These are phyloP conservation scores for Paratinospora sagittata DNA, from an alignment of 164 flowering plant genomes.

Conservation along the genomic window DNA sequence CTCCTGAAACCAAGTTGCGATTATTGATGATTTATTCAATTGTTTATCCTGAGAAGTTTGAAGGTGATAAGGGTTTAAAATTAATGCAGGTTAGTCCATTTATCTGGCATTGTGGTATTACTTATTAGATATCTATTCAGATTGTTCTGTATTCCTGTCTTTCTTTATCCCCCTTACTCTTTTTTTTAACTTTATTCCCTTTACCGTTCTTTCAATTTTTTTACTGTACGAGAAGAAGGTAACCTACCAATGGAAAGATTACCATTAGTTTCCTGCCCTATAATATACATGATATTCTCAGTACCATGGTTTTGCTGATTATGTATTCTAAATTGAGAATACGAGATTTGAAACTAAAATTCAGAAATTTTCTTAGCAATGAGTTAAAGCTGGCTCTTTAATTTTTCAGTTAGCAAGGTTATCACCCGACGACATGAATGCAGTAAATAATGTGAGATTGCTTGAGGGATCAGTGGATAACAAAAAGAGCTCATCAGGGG, in stretches of 20 bases:
- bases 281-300: not conserved
- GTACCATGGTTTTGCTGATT: not conserved
- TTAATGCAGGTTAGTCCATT: slow-evolving; percentile 69
- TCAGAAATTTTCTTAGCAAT: too few species aligned
- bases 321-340: not conserved
- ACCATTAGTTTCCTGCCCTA: too few species aligned
- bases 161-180: too few species aligned
- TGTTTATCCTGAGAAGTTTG: slow-evolving; percentile 90
- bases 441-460: slow-evolving; percentile 69
- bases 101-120: not conserved
- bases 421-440: slow-evolving; percentile 74
- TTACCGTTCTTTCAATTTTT: not conserved
- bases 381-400: not conserved
- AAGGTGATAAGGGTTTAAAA: slow-evolving; percentile 85
- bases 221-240: not conserved
- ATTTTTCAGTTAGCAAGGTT: slow-evolving; percentile 69
- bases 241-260: too few species aligned
- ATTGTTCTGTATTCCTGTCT: not conserved
- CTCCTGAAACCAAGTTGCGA: slow-evolving; percentile 77
- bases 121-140: not conserved
- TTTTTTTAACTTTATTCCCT: too few species aligned
- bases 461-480: slow-evolving; percentile 52
- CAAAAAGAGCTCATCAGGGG: slow-evolving; percentile 53
- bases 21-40: slow-evolving; percentile 88
- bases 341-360: too few species aligned